These are phyloP conservation scores for Coelastrella sp. DNA, from an alignment of 139 green algal species.

Conservation along the genomic window DNA sequence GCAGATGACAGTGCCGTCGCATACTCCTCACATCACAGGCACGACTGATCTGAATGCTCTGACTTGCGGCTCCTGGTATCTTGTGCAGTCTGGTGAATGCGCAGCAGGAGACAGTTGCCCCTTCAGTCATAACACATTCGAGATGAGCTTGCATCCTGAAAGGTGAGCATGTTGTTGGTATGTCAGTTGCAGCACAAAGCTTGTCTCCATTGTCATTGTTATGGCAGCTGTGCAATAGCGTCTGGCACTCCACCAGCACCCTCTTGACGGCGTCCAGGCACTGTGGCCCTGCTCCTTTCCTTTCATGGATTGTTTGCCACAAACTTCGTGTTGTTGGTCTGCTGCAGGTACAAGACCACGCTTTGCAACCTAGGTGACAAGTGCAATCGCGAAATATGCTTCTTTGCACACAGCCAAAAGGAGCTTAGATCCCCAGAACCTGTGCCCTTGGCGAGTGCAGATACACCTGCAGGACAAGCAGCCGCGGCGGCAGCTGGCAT, in stretches of 20 bases:
- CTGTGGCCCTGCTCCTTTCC: neutral
- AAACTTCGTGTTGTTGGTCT: neutral
- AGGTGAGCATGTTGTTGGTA: neutral
- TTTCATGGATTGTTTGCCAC: neutral
- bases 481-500: neutral
- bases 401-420: constrained; percentile 33
- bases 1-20: neutral
- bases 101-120: constrained; percentile 25
- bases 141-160: constrained; percentile 34
- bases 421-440: constrained; percentile 14
- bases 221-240: no score
- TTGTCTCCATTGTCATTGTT: no score
- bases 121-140: constrained; percentile 44
- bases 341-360: constrained; percentile 30
- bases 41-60: neutral
- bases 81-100: constrained; percentile 15
- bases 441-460: neutral
- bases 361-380: constrained; percentile 30
- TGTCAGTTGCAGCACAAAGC: no score
- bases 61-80: neutral
- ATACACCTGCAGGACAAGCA: constrained; percentile 10
- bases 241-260: no score
- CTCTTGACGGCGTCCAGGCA: neutral
- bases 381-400: constrained; percentile 44
- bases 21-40: neutral